Conservation (phyloP, 140 eudicot species). For the Senecio squalidus region DNA sequence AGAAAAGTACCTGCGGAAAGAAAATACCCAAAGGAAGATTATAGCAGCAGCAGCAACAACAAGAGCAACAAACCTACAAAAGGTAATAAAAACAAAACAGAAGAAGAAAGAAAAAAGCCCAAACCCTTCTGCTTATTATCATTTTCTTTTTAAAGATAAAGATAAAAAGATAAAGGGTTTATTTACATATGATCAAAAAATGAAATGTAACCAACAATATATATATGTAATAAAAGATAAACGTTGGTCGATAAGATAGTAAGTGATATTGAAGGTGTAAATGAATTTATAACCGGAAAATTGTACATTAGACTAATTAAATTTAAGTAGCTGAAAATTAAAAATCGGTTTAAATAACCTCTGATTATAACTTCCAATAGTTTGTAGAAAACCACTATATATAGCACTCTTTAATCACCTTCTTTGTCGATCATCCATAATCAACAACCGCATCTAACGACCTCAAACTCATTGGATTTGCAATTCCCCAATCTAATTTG, state of each 20-base stretch:
- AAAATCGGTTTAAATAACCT: constrained; percentile 30
- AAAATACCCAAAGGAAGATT: constrained; percentile 18
- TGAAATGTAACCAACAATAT: neutral
- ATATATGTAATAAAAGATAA: neutral
- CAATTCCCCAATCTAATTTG: constrained; percentile 10
- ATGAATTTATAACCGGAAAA: constrained; percentile 35
- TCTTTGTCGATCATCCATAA: constrained; percentile 6
- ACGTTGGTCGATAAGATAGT: neutral
- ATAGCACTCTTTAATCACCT: constrained; percentile 26
- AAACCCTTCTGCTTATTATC: constrained; percentile 21
- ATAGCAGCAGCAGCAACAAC: constrained; percentile 41
- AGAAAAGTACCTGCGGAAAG: constrained; percentile 23
- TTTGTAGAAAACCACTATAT: constrained; percentile 30
- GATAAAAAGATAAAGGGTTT: constrained; percentile 11
- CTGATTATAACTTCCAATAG: constrained; percentile 24
- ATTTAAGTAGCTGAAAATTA: constrained; percentile 25
- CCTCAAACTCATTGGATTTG: neutral
- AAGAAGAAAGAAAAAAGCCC: constrained; percentile 28
- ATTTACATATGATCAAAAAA: constrained; percentile 21
- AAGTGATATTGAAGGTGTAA: constrained; percentile 28
- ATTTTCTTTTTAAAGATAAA: neutral
- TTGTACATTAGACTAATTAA: constrained; percentile 38
- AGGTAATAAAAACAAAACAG: constrained; percentile 47
- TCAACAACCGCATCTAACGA: constrained; percentile 5
- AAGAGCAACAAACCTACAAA: constrained; percentile 52